A percentile compares a stretch with the other conserved stretches of the same genome.
Evolutionary conservation across 768 basidiomycete genomes (phyloP).

Genomic region (Filobasidium floriforme): DNA sequence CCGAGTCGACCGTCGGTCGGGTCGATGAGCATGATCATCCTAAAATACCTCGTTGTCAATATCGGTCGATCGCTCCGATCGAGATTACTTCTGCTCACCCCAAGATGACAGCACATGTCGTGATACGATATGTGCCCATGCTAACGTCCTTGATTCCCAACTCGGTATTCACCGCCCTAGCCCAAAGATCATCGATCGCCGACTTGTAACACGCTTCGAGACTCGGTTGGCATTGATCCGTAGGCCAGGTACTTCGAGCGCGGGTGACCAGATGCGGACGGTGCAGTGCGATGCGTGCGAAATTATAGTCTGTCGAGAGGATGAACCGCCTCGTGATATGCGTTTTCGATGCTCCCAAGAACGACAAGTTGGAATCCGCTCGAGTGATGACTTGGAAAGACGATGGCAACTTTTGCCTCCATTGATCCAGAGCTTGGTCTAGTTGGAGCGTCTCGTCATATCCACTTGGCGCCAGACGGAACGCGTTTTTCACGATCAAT

Average conservation of each 20-base stretch:
- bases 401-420: neutral
- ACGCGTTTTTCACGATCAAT: no score
- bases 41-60: no score
- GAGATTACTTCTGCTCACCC: constrained; percentile 4
- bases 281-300: constrained; percentile 10
- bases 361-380: neutral
- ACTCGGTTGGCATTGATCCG: neutral
- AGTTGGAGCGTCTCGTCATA: neutral
- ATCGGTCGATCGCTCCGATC: no score
- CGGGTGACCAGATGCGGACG: constrained; percentile 5
- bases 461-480: neutral
- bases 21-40: no score
- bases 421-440: neutral
- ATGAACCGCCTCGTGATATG: neutral
- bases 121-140: constrained; percentile 16
- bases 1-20: no score
- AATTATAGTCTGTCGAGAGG: constrained; percentile 16
- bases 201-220: constrained; percentile 12
- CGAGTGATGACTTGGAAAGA: neutral
- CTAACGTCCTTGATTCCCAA: constrained; percentile 3
- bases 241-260: neutral
- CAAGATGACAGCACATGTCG: constrained; percentile 12
- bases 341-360: neutral
- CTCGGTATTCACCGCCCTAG: neutral
- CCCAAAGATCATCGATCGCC: constrained; percentile 20